phyloP scores from a whole-genome alignment of 2,329 filamentous ascomycete genomes.

The Trichoderma koningiopsis region DNA sequence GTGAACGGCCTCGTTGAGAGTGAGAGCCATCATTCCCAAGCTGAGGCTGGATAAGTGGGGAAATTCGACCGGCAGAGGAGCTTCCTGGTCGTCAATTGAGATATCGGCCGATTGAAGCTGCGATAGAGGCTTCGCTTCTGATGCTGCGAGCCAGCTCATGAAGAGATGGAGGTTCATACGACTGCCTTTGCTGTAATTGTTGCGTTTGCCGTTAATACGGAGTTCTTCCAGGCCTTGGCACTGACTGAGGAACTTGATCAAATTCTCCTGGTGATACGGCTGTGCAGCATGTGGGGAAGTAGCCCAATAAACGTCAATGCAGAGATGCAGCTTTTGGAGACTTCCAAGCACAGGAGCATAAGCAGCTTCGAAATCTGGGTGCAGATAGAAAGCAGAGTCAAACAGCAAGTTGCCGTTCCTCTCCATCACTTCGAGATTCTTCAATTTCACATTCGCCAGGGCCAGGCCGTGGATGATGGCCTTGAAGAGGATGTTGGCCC shows the following conservation, averaged over 20 bases:
- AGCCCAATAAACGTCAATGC: constrained; percentile 28
- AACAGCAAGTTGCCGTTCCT: constrained; percentile 37
- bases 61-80: constrained; percentile 36
- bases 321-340: constrained; percentile 48
- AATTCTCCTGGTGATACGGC: constrained; percentile 21
- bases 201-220: constrained; percentile 28
- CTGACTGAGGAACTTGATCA: constrained; percentile 29
- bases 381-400: constrained; percentile 48
- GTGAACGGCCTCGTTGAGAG: constrained; percentile 36
- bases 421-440: constrained; percentile 53
- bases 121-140: neutral
- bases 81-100: neutral
- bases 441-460: constrained; percentile 41
- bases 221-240: constrained; percentile 10
- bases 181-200: neutral
- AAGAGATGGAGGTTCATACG: neutral
- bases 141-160: constrained; percentile 26
- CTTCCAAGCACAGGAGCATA: constrained; percentile 46
- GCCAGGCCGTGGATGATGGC: constrained; percentile 48
- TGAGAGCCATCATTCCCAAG: constrained; percentile 44
- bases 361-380: constrained; percentile 34
- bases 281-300: too few relatives aligned
- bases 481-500: constrained; percentile 42
- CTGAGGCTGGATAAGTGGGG: constrained; percentile 46
- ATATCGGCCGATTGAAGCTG: neutral